Base-by-base conservation (phyloP, 768 basidiomycete species). In the Mycena rosella region DNA sequence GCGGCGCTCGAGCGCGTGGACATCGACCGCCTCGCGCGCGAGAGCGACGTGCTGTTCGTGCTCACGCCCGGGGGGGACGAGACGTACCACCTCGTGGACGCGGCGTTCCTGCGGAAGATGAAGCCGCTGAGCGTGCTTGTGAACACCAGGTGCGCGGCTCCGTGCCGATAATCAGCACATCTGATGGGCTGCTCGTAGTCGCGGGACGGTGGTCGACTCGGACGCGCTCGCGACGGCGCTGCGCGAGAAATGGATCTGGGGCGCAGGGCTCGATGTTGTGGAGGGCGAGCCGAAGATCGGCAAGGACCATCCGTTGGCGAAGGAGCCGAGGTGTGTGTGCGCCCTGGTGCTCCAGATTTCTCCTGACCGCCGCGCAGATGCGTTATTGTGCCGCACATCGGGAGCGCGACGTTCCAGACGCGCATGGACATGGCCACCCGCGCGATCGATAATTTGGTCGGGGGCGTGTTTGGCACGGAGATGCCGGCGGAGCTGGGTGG, bases 181-280 rank as follows among this genome's bases (percentile, higher is more conserved):
- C n/a, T 58, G 26, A 58, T n/a, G 15, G 29, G 8, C 3, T 26
- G 29, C 4, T 10, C 6, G 24, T n/a, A 68, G 89, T 15, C 83
- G 97, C 29, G 97, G 97, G 34, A 89, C 94, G 0, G 79, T 98
- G 17, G 94, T 99, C 9, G 96, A 99, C 77, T 94, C 94, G 0
- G 89, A 93, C 53, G 97, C 96, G 15, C 85, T 99, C 11, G 92
- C 91, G 2, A 88, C 85, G 67, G 97, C 96, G 2, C 79, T 99
- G 47, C 77, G 82, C 51, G 88, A 92, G 67, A 86, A 86, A 3
- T 90, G 91, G 88, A 92, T 99, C 26, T 96, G 92, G 86, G 96
- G 90, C 26, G 98, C 98, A 0, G 97, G 95, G 0, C 73, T 99
- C 14, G 97, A 99, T 77, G 97, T 99, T 38, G 89, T 98, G 9